phyloP scores from a whole-genome alignment of 345 rosid species.

The Gossypium anomalum region DNA sequence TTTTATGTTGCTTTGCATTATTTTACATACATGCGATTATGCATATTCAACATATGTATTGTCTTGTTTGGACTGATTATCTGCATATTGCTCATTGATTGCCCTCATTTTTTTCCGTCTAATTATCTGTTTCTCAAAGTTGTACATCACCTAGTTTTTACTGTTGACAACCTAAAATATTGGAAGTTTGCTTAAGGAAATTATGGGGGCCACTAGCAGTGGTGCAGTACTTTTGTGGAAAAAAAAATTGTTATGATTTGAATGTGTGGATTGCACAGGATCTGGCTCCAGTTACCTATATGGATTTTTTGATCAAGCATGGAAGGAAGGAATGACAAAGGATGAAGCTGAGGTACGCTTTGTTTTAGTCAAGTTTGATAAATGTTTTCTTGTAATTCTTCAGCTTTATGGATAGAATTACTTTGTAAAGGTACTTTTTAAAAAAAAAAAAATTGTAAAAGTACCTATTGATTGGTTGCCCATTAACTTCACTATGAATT shows the following conservation, averaged over 20 bases:
- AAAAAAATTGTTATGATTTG: constrained; percentile 2
- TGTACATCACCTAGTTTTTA: background rate
- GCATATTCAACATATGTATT: background rate
- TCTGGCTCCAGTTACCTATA: constrained; percentile 94
- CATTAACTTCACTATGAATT: background rate
- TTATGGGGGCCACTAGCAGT: background rate
- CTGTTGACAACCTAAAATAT: background rate
- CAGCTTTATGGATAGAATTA: background rate
- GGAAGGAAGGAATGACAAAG: constrained; percentile 94
- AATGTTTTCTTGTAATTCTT: background rate
- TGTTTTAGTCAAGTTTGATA: background rate
- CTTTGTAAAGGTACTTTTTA: background rate
- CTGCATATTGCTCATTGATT: background rate
- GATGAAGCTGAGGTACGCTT: constrained; percentile 93
- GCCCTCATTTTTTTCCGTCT: background rate
- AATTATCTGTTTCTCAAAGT: background rate
- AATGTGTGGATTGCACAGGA: constrained; percentile 38
- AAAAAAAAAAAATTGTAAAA: too few species aligned
- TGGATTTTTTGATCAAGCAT: constrained; percentile 94
- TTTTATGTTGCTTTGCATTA: background rate
- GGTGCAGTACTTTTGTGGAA: background rate
- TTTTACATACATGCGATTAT: background rate
- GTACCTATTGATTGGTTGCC: background rate
- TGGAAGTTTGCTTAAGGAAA: background rate
- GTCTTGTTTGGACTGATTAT: background rate